Conservation (phyloP, 306 rosid genomes). For the Acacia acuminata region DNA sequence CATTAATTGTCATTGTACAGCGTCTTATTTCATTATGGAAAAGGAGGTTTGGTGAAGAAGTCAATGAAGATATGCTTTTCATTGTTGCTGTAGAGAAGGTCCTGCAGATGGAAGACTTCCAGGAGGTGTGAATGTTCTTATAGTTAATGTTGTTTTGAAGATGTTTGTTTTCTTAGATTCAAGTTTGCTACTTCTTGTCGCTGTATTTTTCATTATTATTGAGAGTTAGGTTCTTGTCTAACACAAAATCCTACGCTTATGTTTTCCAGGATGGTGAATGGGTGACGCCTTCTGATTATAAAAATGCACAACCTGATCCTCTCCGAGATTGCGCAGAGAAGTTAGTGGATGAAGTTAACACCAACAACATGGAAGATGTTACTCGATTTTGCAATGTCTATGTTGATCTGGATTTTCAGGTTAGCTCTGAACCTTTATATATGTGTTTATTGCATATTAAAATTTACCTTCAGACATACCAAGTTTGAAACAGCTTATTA, state of each 20-base stretch:
- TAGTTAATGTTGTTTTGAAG: background rate
- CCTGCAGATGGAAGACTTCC: slow-evolving; percentile 82
- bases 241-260: slow-evolving; percentile 5
- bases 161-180: background rate
- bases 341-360: slow-evolving; percentile 79
- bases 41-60: slow-evolving; percentile 83
- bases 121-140: slow-evolving; percentile 56
- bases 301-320: slow-evolving; percentile 81
- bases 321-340: slow-evolving; percentile 74
- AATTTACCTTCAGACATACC: background rate
- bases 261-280: slow-evolving; percentile 66
- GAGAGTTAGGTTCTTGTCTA: slow-evolving; percentile 11
- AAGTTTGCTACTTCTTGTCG: background rate
- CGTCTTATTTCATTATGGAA: slow-evolving; percentile 63
- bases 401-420: slow-evolving; percentile 81
- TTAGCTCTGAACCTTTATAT: slow-evolving; percentile 29
- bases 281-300: slow-evolving; percentile 72
- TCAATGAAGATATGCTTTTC: slow-evolving; percentile 66
- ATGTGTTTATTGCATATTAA: slow-evolving; percentile 8
- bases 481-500: background rate
- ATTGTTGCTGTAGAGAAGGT: slow-evolving; percentile 67
- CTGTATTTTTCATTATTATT: slow-evolving; percentile 10
- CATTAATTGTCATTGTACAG: slow-evolving; percentile 42
- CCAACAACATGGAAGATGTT: slow-evolving; percentile 75
- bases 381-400: slow-evolving; percentile 81